phyloP scores from a whole-genome alignment of 352 stramenopile species.

The Thalassiosira exigua region DNA sequence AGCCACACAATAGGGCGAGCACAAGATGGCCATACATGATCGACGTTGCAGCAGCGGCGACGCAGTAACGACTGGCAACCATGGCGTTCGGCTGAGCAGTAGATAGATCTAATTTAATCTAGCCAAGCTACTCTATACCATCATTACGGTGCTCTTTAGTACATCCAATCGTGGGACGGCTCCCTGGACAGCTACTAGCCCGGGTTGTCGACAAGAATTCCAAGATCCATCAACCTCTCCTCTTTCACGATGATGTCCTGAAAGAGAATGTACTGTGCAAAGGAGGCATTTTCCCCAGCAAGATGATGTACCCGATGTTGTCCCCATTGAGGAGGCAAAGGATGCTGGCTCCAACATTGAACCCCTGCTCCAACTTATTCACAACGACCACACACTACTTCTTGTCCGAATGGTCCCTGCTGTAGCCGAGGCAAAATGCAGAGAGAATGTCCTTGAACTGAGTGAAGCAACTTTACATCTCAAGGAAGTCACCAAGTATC shows the following conservation, averaged over 20 bases:
- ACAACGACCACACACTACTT: slow-evolving; percentile 12
- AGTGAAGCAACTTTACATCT: not conserved
- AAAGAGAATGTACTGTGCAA: slow-evolving; percentile 16
- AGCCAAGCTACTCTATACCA: too few relatives aligned
- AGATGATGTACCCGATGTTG: slow-evolving; percentile 19
- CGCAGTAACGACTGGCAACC: too few relatives aligned
- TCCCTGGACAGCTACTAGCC: slow-evolving; percentile 1
- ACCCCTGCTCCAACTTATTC: not conserved
- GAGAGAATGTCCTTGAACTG: slow-evolving; percentile 15
- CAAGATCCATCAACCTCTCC: not conserved
- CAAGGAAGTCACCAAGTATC: slow-evolving; percentile 21
- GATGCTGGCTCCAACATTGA: not conserved
- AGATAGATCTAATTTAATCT: too few relatives aligned
- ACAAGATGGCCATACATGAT: too few relatives aligned
- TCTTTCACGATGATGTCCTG: slow-evolving; percentile 26
- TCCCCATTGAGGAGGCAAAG: slow-evolving; percentile 17
- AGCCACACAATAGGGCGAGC: too few relatives aligned
- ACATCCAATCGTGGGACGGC: slow-evolving; percentile 11
- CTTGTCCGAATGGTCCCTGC: slow-evolving; percentile 5
- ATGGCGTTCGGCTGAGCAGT: too few relatives aligned
- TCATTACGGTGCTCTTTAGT: too few relatives aligned
- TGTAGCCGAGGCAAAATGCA: slow-evolving; percentile 13
- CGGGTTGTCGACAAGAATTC: slow-evolving; percentile 2
- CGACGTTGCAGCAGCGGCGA: too few relatives aligned
- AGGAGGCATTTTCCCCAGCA: slow-evolving; percentile 1